Base-by-base conservation (phyloP, 139 green algal genomes). In the Coelastrella sp. region DNA sequence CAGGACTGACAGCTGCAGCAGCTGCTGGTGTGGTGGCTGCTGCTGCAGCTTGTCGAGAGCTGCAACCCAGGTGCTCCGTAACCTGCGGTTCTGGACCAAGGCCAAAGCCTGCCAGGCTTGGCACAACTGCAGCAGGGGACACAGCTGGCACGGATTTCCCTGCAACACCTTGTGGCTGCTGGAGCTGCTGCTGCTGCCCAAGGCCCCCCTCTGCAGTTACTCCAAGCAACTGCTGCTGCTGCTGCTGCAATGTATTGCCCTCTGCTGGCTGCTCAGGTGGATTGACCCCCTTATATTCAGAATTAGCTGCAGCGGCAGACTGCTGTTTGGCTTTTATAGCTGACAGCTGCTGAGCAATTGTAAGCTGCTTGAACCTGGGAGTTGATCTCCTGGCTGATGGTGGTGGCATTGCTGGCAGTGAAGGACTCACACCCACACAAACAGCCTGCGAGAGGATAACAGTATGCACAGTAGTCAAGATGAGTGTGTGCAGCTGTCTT, bases 311-410 rank as follows among this genome's bases (percentile, higher is more conserved):
- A n/a, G n/a, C n/a, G n/a, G 59, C 81, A 78, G n/a, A 5, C n/a
- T 23, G 10, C 82, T 78, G 54, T 7, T 73, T 23, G 11, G 47
- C 60, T 57, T 54, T 54, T n/a, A 58, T 14, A 16, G 81, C 81
- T 7, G 81, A 86, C 11, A 86, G 82, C 82, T 79, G 64, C 82
- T 87, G 54, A 14, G 64, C 19, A 0, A 79, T 68, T 32, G 22
- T 68, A 16, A 64, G 54, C 65, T 87, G 82, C 82, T 57, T 32
- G 60, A 79, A 65, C 4, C 65, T 57, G 4, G 82, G 64, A 47
- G 82, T n/a, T 84, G 78, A 8, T 23, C 7, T 10, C 32, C 23
- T 7, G 14, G 32, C 17, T 32, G 32, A 14, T 66, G 47, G 13
- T 66, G 78, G 22, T 77, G 65, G 14, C 64, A 23, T 61, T 77